A percentile compares a stretch with the other conserved stretches of the same genome.
Conservation (phyloP, 768 basidiomycete genomes). For the Kwoniella botswanensis region DNA sequence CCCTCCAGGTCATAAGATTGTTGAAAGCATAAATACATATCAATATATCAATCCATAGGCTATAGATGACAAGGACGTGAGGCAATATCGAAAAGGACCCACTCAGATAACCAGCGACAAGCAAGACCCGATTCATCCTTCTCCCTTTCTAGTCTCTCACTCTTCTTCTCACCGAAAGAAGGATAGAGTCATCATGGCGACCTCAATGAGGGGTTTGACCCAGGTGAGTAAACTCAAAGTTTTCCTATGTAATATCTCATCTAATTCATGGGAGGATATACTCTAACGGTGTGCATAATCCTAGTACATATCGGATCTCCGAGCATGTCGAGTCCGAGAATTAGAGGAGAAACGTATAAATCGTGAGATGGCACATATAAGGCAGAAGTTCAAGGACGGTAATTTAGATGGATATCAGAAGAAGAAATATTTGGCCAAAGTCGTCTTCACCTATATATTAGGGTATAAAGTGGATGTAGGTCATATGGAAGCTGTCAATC, state of each 20-base stretch:
- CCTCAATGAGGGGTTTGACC: constrained; percentile 88
- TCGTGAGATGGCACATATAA: constrained; percentile 99
- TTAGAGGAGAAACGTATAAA: constrained; percentile 98
- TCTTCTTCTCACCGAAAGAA: neutral
- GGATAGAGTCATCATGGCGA: constrained; percentile 68
- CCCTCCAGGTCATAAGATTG: neutral
- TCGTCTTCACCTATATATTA: constrained; percentile 97
- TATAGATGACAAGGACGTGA: too few species aligned
- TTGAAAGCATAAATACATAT: too few species aligned
- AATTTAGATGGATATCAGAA: constrained; percentile 62
- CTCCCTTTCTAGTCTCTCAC: neutral
- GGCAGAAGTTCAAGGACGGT: constrained; percentile 90
- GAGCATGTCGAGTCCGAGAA: constrained; percentile 93
- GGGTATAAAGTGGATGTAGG: constrained; percentile 99
- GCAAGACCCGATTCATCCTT: too few species aligned
- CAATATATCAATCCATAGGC: too few species aligned
- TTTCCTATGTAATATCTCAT: too few species aligned
- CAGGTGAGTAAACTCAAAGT: constrained; percentile 65
- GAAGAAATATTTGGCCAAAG: constrained; percentile 88
- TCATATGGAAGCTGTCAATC: constrained; percentile 98
- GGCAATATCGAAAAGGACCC: too few species aligned
- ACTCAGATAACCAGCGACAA: too few species aligned
- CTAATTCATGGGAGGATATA: too few species aligned
- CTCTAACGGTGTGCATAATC: neutral
- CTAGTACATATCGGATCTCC: constrained; percentile 98